Evolutionary conservation across 768 basidiomycete genomes (phyloP), one percentile per base, ranked within the genome.

Genomic region (Fibroporia radiculosa): DNA sequence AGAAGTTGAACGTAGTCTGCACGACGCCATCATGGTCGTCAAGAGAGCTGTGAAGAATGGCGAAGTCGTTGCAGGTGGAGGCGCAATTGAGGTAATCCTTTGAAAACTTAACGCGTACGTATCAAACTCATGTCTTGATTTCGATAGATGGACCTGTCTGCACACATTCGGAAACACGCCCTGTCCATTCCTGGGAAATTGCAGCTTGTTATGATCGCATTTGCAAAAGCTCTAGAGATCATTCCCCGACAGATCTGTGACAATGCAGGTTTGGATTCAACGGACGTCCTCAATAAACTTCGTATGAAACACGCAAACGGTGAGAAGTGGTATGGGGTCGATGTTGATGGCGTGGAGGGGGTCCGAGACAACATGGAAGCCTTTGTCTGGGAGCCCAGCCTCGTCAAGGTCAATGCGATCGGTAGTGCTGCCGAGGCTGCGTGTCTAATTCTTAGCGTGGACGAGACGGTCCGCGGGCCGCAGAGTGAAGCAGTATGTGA

Each of bases 11-110:
- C 72, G 96, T 45, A 93, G 90, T 78, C 66, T 99, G 54, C 95
- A 99, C 59, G 96, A 99, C 60, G 93, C 95, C 1, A 91, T 98
- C 57, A 98, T 98, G 93, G 93, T 99, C n/a, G 96, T 99, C 34
- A 96, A 96, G 67, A 76, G 96, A 42, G 93, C 96, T 3, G 83
- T 99, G 55, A 84, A 84, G 60, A 98, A 93, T 60, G 92, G 90
- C 32, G 88, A 95, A 44, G 84, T 99, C 40, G 96, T 99, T 27
- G 96, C 96, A 8, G 96, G 96, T 27, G 96, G 96, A 39, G 96
- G 96, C 50, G 96, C 96, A 12, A 84, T 89, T 44, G 96, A 98
- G 80, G 93, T 93, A 59, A 51, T 64, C n/a, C n/a, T n/a, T 55
- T 34, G 43, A 45, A 27, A 41, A 16, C 20, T 44, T 36, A 35